Evolutionary conservation across 1,284 basidiomycete genomes (phyloP), one percentile per base, ranked within the genome.

Genomic region (Cryptococcus sp.): DNA sequence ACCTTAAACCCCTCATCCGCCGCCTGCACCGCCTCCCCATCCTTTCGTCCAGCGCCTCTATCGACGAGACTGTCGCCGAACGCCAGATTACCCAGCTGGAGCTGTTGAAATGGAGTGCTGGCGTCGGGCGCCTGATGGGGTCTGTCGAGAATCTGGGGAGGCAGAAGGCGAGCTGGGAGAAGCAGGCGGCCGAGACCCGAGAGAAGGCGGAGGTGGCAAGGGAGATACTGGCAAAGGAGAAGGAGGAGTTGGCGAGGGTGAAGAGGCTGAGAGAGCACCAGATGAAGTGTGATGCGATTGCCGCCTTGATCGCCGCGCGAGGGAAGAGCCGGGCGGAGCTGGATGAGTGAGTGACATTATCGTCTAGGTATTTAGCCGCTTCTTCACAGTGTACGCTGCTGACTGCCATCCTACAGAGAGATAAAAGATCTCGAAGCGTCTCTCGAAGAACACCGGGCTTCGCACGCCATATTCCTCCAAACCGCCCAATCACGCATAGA

Each of bases 281-380:
- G 48, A 61, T 71, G 16, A 64, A 67, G 53, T 76, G 73, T 44
- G 71, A 76, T 56, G 69, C 67, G 46, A 63, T 74, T 6, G 71
- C 71, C 1, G 62, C 55, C 51, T 63, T 59, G 59, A 73, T 76
- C 21, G 40, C 50, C 0, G 63, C 67, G 9, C 55, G 68, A 21
- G 64, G 63, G 11, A 69, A 63, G 57, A 66, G 56, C 3, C 59
- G 69, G 43, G 56, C 55, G 12, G 68, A 74, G 54, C 66, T 76
- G 2, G 67, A 72, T 16, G 72, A 68, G 73, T 76, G 55, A 63
- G 72, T 69, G 4, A 11, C 36, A 33, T 40, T 16, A 24, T n/a
- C 18, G 3, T 50, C 35, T 49, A 18, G 16, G 42, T 36, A 40
- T 16, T n/a, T 20, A 15, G 8, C 7, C 12, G 33, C n/a, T 44